These are phyloP conservation scores for Albugo candida DNA, from an alignment of 352 stramenopile genomes.

Conservation along the genomic window DNA sequence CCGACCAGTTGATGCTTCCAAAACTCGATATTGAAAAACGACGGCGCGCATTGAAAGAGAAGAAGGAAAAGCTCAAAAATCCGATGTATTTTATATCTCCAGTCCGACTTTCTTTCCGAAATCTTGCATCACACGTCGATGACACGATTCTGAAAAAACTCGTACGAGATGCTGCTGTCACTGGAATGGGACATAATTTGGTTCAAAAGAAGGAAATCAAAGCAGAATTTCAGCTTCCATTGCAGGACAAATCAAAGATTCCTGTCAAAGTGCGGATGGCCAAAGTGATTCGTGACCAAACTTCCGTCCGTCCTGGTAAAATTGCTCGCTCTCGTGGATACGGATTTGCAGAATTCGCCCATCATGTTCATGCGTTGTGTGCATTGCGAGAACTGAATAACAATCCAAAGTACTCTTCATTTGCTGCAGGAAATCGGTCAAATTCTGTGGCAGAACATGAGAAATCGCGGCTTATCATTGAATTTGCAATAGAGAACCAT, in stretches of 20 bases:
- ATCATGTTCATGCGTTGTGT: constrained; percentile 92
- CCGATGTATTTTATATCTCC: constrained; percentile 95
- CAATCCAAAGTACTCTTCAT: constrained; percentile 81
- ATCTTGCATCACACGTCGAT: constrained; percentile 73
- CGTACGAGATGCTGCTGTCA: constrained; percentile 56
- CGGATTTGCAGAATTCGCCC: constrained; percentile 95
- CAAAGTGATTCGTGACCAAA: constrained; percentile 64
- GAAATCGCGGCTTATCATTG: constrained; percentile 71
- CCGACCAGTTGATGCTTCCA: constrained; percentile 67
- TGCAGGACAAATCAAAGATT: constrained; percentile 15
- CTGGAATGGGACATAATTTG: constrained; percentile 41
- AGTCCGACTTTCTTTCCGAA: constrained; percentile 84
- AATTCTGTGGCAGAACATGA: constrained; percentile 20
- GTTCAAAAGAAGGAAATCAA: constrained; percentile 73
- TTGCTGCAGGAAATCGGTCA: constrained; percentile 21
- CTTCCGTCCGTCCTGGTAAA: constrained; percentile 38
- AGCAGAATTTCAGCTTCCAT: constrained; percentile 17
- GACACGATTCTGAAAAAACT: constrained; percentile 85
- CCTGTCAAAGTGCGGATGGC: constrained; percentile 63
- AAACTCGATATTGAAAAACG: constrained; percentile 90
- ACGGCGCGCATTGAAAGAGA: constrained; percentile 81
- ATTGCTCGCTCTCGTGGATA: constrained; percentile 42
- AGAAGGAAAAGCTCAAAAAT: constrained; percentile 93
- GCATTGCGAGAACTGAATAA: constrained; percentile 94
- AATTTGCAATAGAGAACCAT: constrained; percentile 80